Base-by-base conservation (phyloP, 805 yeast species). In the Allodekkera sacchari region DNA sequence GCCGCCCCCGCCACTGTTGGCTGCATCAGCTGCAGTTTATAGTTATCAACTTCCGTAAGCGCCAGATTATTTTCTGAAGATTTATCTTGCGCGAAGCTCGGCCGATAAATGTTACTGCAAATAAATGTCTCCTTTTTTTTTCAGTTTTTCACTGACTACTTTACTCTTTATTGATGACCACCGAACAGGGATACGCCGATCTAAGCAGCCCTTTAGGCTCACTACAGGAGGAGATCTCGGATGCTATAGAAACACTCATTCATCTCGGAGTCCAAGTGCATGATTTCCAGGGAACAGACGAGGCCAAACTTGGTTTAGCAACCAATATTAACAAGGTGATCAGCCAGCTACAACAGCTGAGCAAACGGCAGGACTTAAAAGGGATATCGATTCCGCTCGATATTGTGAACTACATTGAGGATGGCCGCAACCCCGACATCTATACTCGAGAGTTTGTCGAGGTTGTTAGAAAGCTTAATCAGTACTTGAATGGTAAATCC, bases 371-470 rank as follows among this genome's bases (percentile, higher is more conserved):
- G 14, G 59, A 54, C 1, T 42, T 73, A 14, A 52, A 57, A 18
- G 48, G 59, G 7, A 57, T 70, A 4, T 58, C 77, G 1, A 66
- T 83, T 3, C 96, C 96, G 1, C 54, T 81, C 23, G 96, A 88
- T 48, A 88, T 88, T n/a, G 63, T 87, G 10, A 78, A 81, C 40
- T 92, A 92, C 50, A 84, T 92, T 23, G 97, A 92, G 50, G 94
- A 85, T 48, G 98, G 98, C 2, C 66, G 98, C 44, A 92, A 92
- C 51, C 97, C 98, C 0, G 97, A 92, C 51, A 87, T 92, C 24
- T 92, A 92, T 56, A 87, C 97, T 1, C 71, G 98, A 52, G 98
- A 92, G 59, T 92, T 92, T 58, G 84, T 89, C 11, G 98, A 92
- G 52, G 83, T 89, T 22, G 81, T 92, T n/a, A 77, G 87, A 24